Base-by-base conservation (phyloP, 768 basidiomycete genomes). In the Leccinum incarnatum region DNA sequence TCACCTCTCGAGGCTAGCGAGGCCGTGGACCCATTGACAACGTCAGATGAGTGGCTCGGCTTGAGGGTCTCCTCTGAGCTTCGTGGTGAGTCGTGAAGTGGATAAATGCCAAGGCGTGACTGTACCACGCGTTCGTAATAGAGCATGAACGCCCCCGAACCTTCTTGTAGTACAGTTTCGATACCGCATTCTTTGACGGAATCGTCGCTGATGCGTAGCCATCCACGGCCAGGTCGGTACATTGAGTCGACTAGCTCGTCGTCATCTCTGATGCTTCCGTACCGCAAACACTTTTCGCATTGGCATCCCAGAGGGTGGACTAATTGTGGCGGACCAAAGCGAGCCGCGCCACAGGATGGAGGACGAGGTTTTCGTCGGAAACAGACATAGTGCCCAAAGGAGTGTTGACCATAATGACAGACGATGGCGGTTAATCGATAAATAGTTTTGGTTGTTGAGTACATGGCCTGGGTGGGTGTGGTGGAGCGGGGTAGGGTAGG, bases 371-470 rank as follows among this genome's bases (percentile, higher is more conserved):
- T 91, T 50, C 95, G 81, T 15, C 97, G 82, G 70, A 87, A 96
- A 64, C 91, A 93, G 63, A 98, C 84, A 70, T 96, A 99, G 70
- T 99, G 96, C 5, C 96, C 96, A 69, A 91, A 95, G 4, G 88
- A 88, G 68, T 97, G 95, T 55, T 87, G 85, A 14, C 96, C 96
- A 69, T 87, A 96, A 73, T 98, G 96, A 65, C 93, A 93, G 15
- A 98, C 94, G 30, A 91, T 86, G 10, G 92, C 87, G 2, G 86
- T 74, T 36, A 98, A 82, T 49, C 94, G 84, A 73, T 98, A 98
- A 36, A 95, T 77, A n/a, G 85, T 87, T 48, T 85, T 77, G n/a
- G 81, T 78, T 2, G 73, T 66, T 27, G 79, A 71, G 58, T 81
- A 81, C 30, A 77, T 80, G 25, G 80, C 77, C 8, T 83, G 83